Percentiles rank a stretch among this genome's conserved stretches.
phyloP scores from a whole-genome alignment of 1,139 yeast species.

The Pichia inconspicua region DNA sequence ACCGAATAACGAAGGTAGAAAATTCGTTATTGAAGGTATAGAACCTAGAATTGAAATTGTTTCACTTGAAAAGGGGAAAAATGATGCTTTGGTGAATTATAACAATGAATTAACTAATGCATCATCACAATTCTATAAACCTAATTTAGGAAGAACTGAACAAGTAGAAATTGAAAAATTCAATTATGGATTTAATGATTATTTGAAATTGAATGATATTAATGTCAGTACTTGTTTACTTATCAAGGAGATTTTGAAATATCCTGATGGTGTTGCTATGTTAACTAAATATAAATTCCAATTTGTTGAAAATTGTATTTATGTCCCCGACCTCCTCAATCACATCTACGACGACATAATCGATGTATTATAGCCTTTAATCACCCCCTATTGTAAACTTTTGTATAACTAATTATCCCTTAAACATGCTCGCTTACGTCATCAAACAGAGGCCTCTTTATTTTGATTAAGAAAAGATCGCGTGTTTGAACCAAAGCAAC shows the following conservation, averaged over 20 bases:
- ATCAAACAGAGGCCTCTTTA: too few species aligned
- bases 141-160: conserved; percentile 17
- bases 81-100: conserved; percentile 21
- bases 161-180: conserved; percentile 25
- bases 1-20: conserved; percentile 46
- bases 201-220: conserved; percentile 29
- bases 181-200: conserved; percentile 26
- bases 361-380: conserved; percentile 1
- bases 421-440: too few species aligned
- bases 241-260: conserved; percentile 27
- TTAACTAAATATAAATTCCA: conserved; percentile 26
- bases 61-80: conserved; percentile 31
- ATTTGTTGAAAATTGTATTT: conserved; percentile 26
- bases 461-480: too few species aligned
- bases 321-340: conserved; percentile 30
- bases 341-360: conserved; percentile 23
- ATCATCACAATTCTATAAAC: conserved; percentile 10
- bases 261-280: conserved; percentile 26
- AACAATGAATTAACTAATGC: conserved; percentile 4
- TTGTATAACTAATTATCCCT: background rate
- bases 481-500: too few species aligned
- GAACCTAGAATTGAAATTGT: conserved; percentile 53
- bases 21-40: conserved; percentile 88
- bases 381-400: background rate
- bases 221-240: conserved; percentile 31